Percentiles rank a stretch among this genome's conserved stretches.
Evolutionary conservation across 1,139 yeast genomes (phyloP).

Genomic region (Wickerhamomyces sp.): DNA sequence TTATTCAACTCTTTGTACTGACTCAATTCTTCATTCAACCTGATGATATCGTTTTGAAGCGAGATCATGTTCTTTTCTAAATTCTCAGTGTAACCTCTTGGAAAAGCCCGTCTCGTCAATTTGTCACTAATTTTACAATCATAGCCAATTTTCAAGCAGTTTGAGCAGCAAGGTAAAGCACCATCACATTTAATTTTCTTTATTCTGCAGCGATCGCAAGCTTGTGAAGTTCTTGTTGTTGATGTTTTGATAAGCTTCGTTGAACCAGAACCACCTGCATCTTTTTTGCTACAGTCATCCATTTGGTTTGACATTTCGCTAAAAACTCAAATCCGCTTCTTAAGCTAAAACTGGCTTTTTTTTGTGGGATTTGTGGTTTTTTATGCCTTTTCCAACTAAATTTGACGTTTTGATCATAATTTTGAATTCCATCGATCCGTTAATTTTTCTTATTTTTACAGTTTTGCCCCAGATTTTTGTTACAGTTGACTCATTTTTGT

Average conservation of each 20-base stretch:
- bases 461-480: slow-evolving; percentile 10
- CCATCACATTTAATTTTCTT: slow-evolving; percentile 80
- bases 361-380: slow-evolving; percentile 12
- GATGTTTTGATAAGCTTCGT: slow-evolving; percentile 22
- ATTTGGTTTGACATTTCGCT: background rate
- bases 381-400: background rate
- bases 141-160: slow-evolving; percentile 59
- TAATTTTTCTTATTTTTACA: background rate
- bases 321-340: background rate
- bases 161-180: slow-evolving; percentile 56
- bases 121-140: slow-evolving; percentile 71
- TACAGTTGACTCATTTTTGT: background rate
- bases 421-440: background rate
- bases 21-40: slow-evolving; percentile 23
- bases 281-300: no score
- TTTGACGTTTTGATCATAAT: background rate
- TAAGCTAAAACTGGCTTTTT: background rate
- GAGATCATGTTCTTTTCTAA: slow-evolving; percentile 57
- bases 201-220: slow-evolving; percentile 75
- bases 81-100: slow-evolving; percentile 73
- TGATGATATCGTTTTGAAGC: slow-evolving; percentile 51
- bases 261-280: background rate
- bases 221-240: slow-evolving; percentile 56
- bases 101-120: slow-evolving; percentile 66
- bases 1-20: background rate